Conservation (phyloP, 2,329 filamentous ascomycete species). For the Coniochaeta sp. region DNA sequence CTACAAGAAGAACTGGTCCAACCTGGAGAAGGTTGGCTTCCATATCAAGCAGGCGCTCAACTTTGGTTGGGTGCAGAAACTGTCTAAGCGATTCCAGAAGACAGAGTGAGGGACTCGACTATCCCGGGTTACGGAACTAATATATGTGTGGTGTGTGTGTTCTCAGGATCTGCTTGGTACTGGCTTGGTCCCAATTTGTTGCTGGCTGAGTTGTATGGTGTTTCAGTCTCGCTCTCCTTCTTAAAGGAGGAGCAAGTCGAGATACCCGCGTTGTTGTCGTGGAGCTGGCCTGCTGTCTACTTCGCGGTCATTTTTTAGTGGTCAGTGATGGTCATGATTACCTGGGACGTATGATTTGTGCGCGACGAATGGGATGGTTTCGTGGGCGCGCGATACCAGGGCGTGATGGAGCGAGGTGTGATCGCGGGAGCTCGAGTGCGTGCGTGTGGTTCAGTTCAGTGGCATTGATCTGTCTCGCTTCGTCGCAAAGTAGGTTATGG, state of each 20-base stretch:
- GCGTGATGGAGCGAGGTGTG: not conserved
- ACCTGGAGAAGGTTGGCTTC: not conserved
- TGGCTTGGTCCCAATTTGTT: too few relatives aligned
- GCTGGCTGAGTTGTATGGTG: too few relatives aligned
- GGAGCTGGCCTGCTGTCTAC: not conserved
- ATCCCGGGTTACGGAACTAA: too few relatives aligned
- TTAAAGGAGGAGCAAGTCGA: not conserved
- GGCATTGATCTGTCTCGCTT: not conserved
- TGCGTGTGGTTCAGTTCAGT: not conserved
- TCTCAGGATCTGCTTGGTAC: too few relatives aligned
- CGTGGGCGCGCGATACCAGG: not conserved
- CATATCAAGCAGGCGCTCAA: slow-evolving; percentile 1
- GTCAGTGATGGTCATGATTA: too few relatives aligned
- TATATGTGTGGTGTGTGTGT: not conserved
- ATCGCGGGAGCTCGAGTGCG: too few relatives aligned
- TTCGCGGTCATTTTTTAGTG: too few relatives aligned
- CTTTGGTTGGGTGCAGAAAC: not conserved
- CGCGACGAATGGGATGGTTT: not conserved
- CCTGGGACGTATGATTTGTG: not conserved
- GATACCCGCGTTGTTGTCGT: not conserved
- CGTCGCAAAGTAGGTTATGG: not conserved
- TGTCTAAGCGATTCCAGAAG: not conserved
- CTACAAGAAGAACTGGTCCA: not conserved
- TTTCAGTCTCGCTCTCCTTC: too few relatives aligned
- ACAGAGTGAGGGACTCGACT: not conserved